Conservation (phyloP, 2,329 filamentous ascomycete species). For the Byssothecium circinans region DNA sequence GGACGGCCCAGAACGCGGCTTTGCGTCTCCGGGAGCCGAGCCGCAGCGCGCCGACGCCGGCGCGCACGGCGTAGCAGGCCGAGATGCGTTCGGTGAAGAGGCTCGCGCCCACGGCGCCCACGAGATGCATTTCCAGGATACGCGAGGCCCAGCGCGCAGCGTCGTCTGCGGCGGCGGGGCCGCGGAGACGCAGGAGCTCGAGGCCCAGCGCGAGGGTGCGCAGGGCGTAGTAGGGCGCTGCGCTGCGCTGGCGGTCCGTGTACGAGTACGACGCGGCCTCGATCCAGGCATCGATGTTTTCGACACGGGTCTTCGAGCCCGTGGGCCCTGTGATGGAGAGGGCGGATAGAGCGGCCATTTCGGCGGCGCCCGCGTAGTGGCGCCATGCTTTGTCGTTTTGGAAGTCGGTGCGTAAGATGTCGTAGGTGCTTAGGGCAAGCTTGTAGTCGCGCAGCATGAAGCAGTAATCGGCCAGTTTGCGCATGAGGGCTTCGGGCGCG, state of each 20-base stretch:
- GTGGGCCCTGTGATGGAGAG: conserved; percentile 74
- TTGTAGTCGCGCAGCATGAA: conserved; percentile 98
- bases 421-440: conserved; percentile 86
- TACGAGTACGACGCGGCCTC: conserved; percentile 94
- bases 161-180: conserved; percentile 79
- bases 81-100: conserved; percentile 85
- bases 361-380: conserved; percentile 88
- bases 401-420: conserved; percentile 85
- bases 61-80: conserved; percentile 77
- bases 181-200: conserved; percentile 80
- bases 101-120: conserved; percentile 75
- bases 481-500: conserved; percentile 84
- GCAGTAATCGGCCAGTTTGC: conserved; percentile 89
- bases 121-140: conserved; percentile 71
- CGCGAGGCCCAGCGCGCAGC: conserved; percentile 82
- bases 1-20: conserved; percentile 83
- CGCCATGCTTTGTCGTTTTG: conserved; percentile 96
- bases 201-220: conserved; percentile 75
- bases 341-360: conserved; percentile 88
- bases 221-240: conserved; percentile 75
- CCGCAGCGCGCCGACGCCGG: conserved; percentile 64
- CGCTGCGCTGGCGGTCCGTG: conserved; percentile 70
- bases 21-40: conserved; percentile 79
- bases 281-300: conserved; percentile 82
- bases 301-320: conserved; percentile 74